These are phyloP conservation scores for Phyllosticta ampelicida DNA, from an alignment of 2,329 filamentous ascomycete genomes.

Conservation along the genomic window DNA sequence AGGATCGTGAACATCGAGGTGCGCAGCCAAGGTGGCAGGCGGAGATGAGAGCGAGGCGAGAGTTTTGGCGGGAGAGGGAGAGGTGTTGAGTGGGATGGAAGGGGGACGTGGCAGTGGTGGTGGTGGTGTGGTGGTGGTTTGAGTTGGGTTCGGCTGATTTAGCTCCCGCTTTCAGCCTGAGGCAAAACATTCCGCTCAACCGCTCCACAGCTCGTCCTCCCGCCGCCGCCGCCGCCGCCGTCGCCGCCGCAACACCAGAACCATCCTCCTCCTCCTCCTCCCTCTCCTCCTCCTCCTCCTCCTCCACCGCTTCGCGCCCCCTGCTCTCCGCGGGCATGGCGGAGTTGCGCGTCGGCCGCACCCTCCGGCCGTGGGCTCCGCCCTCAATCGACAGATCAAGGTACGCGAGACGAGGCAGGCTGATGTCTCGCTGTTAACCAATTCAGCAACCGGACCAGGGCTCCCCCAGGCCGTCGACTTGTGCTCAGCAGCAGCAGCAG, in stretches of 20 bases:
- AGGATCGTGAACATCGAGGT: neutral
- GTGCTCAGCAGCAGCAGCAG: neutral
- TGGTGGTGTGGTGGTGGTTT: neutral
- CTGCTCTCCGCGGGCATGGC: neutral
- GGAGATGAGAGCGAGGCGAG: neutral
- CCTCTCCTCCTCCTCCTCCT: neutral
- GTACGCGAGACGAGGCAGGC: neutral
- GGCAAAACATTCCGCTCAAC: neutral
- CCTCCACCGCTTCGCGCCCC: neutral
- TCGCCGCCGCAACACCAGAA: neutral
- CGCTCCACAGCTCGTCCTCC: neutral
- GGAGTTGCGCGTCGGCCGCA: neutral
- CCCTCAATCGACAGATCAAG: neutral
- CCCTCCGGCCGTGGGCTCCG: neutral
- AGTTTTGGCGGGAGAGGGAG: neutral
- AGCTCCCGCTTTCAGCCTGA: slow-evolving; percentile 2
- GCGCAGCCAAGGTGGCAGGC: neutral
- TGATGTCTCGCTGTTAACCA: neutral
- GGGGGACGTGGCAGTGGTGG: neutral
- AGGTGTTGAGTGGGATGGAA: neutral
- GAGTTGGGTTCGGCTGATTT: neutral
- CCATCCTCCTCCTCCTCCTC: neutral
- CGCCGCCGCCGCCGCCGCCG: neutral
- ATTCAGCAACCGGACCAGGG: neutral
- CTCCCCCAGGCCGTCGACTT: neutral